Base-by-base conservation (phyloP, 306 rosid genomes). In the Castanea crenata region DNA sequence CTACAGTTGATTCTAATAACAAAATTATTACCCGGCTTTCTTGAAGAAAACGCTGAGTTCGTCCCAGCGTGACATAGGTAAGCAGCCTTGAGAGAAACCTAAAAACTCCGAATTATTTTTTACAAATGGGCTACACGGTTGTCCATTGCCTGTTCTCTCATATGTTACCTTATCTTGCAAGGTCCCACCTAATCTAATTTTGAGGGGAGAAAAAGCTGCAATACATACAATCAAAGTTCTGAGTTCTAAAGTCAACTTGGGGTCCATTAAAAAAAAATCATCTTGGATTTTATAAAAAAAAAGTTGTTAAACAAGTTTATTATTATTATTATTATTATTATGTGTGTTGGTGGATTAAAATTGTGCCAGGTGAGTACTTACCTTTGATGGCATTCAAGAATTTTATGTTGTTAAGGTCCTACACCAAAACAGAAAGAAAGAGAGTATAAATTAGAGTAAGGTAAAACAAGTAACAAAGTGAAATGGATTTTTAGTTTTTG, bases 171-270 rank as follows among this genome's bases (percentile, higher is more conserved):
- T 88, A 67, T 95, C 97, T 89, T 95, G 96, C 86, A 95, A 88
- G 14, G 84, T 86, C 49, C 99, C 99, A 5, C 99, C 98, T 76
- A 95, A 78, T 85, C 98, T 93, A 49, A 95, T 77, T 84, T 95
- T 93, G 82, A 95, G 80, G 32, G 99, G 97, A 35, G 94, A 88
- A 88, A 95, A 95, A 23, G 95, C 99, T 95, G 96, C 90, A 87
- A 49, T 49, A 49, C 3, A 12, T 83, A 84, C 76, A 69, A 85
- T 80, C 62, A 79, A 61, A 46, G 73, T 20, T 41, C 11, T 38
- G 3, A 19, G 71, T 18, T 73, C 78, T 49, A n/a, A 62, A 12
- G 54, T 49, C 54, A 49, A 49, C 5, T 13, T 49, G 54, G 54
- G 54, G 14, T 49, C 5, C 16, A 12, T 49, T 10, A 3, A 12